Evolutionary conservation across 441 rosid genomes (phyloP).

Genomic region (Adansonia gregorii): DNA sequence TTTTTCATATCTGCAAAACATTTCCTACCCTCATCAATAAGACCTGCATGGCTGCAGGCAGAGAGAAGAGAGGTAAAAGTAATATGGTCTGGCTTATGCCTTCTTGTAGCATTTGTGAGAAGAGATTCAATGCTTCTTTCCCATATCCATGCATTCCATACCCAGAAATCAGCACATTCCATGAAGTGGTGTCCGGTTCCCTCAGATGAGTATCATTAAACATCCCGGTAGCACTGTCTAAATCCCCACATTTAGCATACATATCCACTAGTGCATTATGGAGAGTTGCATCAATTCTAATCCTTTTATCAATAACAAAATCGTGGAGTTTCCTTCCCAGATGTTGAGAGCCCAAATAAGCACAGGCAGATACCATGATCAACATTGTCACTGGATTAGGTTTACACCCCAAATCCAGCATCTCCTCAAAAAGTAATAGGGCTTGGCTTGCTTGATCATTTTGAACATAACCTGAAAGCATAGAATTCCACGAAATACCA

Average conservation of each 20-base stretch:
- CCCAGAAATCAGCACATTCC: conserved; percentile 64
- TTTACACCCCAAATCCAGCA: conserved; percentile 42
- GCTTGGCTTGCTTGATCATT: conserved; percentile 62
- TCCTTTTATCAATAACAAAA: conserved; percentile 33
- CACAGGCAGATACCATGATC: conserved; percentile 58
- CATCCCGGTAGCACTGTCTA: conserved; percentile 46
- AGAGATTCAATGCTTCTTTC: conserved; percentile 48
- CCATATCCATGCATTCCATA: conserved; percentile 59
- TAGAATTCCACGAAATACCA: conserved; percentile 56
- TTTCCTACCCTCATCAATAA: conserved; percentile 57
- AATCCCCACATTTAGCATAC: conserved; percentile 69
- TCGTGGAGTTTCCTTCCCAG: conserved; percentile 51
- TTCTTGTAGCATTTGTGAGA: conserved; percentile 49
- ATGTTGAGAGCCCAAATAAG: conserved; percentile 47
- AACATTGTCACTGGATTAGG: conserved; percentile 53
- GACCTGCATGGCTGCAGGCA: conserved; percentile 65
- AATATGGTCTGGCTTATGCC: conserved; percentile 49
- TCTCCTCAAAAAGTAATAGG: conserved; percentile 51
- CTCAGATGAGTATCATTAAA: conserved; percentile 42
- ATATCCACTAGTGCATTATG: conserved; percentile 54
- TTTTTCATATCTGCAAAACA: conserved; percentile 55
- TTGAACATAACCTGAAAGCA: conserved; percentile 61
- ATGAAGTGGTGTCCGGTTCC: conserved; percentile 41
- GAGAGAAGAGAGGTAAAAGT: conserved; percentile 61
- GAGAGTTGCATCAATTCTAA: conserved; percentile 43